phyloP scores from a whole-genome alignment of 2,329 filamentous ascomycete genomes.

The Colletotrichum sp. region DNA sequence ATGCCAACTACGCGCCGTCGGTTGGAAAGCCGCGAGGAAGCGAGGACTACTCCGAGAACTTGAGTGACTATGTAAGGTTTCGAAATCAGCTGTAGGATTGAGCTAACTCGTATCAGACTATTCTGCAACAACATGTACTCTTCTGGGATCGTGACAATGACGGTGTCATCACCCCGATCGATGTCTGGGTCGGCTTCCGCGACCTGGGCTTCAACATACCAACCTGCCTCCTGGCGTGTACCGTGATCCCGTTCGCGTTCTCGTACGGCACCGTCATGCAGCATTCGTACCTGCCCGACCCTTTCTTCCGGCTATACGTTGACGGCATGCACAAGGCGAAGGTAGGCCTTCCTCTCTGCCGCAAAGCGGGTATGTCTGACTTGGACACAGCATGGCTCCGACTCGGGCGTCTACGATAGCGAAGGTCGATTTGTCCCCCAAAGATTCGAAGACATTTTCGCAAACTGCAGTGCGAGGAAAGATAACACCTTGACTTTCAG shows the following conservation, averaged over 20 bases:
- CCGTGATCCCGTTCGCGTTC: slow-evolving; percentile 44
- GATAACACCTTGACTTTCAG: slow-evolving; percentile 38
- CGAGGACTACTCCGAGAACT: background rate
- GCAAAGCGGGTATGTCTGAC: no score
- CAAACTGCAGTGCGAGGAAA: slow-evolving; percentile 41
- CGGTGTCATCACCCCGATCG: slow-evolving; percentile 37
- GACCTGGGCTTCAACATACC: slow-evolving; percentile 39
- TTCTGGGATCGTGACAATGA: slow-evolving; percentile 44
- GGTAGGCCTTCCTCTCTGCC: slow-evolving; percentile 14
- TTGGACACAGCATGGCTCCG: slow-evolving; percentile 43
- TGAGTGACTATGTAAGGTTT: background rate
- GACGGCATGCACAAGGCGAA: slow-evolving; percentile 41
- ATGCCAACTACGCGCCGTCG: slow-evolving; percentile 3
- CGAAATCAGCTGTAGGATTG: no score
- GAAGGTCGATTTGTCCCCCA: slow-evolving; percentile 51
- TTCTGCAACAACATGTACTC: slow-evolving; percentile 38
- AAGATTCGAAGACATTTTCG: slow-evolving; percentile 52
- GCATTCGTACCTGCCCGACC: slow-evolving; percentile 35
- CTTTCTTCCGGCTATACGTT: slow-evolving; percentile 36
- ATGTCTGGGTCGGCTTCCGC: slow-evolving; percentile 41
- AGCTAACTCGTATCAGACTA: no score
- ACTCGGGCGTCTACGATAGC: slow-evolving; percentile 47
- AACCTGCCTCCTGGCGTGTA: slow-evolving; percentile 37
- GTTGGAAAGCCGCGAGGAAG: background rate
- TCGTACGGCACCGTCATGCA: slow-evolving; percentile 45